A percentile compares a stretch with the other conserved stretches of the same genome.
Evolutionary conservation across 179 eudicot species (phyloP).

Genomic region (Sideroxylon spinosum): DNA sequence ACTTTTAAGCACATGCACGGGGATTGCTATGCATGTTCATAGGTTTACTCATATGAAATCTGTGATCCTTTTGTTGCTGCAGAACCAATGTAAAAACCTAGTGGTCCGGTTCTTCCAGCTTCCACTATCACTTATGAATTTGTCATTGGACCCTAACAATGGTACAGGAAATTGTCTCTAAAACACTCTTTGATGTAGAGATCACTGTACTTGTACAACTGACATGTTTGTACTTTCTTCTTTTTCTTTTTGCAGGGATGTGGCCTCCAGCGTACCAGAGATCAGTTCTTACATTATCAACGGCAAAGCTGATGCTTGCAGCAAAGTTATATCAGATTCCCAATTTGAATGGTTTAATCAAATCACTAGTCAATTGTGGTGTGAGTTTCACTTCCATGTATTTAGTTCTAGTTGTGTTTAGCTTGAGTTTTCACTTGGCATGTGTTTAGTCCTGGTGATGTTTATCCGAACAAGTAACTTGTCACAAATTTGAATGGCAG

Average conservation of each 20-base stretch:
- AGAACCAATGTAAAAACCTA: conserved; percentile 48
- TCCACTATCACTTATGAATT: conserved; percentile 67
- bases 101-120: conserved; percentile 82
- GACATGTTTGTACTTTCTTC: neutral
- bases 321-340: conserved; percentile 69
- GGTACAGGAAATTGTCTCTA: conserved; percentile 36
- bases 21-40: neutral
- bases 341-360: conserved; percentile 48
- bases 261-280: conserved; percentile 70
- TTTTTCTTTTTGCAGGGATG: conserved; percentile 35
- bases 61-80: conserved; percentile 25
- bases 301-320: conserved; percentile 79
- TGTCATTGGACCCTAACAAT: conserved; percentile 46
- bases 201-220: neutral
- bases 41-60: neutral
- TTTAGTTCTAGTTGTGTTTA: too few relatives aligned
- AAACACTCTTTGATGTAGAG: neutral
- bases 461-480: neutral
- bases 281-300: conserved; percentile 58
- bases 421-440: conserved; percentile 2
- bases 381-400: conserved; percentile 37
- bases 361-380: conserved; percentile 44
- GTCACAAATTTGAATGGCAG: too few relatives aligned
- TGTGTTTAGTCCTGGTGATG: neutral
- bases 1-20: neutral